Base-by-base conservation (phyloP, 192 early-diverging fungal species). In the Podila minutissima region DNA sequence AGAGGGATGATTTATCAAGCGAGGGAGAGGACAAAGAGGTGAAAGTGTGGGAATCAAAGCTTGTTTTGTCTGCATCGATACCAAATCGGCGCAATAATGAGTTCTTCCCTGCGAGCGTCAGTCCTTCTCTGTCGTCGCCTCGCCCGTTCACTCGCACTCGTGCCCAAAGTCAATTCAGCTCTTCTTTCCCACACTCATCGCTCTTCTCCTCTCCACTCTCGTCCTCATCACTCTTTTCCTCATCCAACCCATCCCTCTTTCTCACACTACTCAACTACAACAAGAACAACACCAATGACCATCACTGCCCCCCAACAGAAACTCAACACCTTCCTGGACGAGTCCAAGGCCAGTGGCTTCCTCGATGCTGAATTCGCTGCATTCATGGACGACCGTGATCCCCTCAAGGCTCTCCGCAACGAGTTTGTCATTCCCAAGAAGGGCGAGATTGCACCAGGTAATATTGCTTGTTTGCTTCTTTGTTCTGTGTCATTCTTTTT, bases 361-460 rank as follows among this genome's bases (percentile, higher is more conserved):
- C 67, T 83, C 29, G 71, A 74, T 64, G 20, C 62, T 24, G 65
- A 74, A 6, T 92, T 94, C 87, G 89, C 93, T 10, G 55, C 65
- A 50, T 67, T 66, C 41, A 86, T 95, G 83, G 94, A 95, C 71
- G 72, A 74, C 4, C 64, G 65, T 15, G 93, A 94, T 72, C 82
- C 91, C 24, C 87, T 94, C 22, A 78, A 70, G 19, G 41, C 67
- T 9, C 82, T 93, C 51, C 89, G 94, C 70, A 69, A 69, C 59
- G 92, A 96, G 82, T 96, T 96, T 85, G 81, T 62, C 26, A 90
- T 94, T 35, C 94, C 94, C 19, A 89, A 83, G 17, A 60, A 84
- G 26, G 74, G 67, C 41, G 82, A 93, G 28, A 75, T 89, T 61
- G 72, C 74, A 5, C 66, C 67, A 73, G 77, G 77, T 81, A 73